Percentiles rank a stretch among this genome's conserved stretches.
Evolutionary conservation across 2,329 filamentous ascomycete genomes (phyloP).

Genomic region (Neocucurbitaria cava): DNA sequence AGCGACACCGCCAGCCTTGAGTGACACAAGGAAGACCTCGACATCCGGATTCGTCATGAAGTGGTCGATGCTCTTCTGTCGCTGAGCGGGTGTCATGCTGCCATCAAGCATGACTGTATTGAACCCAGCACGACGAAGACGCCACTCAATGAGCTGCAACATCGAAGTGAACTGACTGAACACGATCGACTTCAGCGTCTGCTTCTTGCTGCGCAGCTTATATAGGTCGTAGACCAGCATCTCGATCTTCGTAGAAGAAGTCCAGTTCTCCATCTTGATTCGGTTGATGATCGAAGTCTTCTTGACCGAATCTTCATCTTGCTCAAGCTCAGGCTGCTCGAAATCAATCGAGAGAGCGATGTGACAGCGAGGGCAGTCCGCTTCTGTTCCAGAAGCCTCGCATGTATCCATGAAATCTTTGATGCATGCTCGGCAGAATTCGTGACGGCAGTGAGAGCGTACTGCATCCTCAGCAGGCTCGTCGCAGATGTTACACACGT

Average conservation of each 20-base stretch:
- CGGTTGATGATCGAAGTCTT: conserved; percentile 98
- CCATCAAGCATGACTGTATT: conserved; percentile 98
- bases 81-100: conserved; percentile 92
- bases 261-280: conserved; percentile 99
- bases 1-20: conserved; percentile 95
- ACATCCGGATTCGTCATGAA: conserved; percentile 96
- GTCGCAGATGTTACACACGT: conserved; percentile 94
- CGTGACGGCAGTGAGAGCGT: conserved; percentile 88
- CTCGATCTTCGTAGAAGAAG: conserved; percentile 97
- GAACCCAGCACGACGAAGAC: conserved; percentile 92
- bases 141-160: conserved; percentile 97
- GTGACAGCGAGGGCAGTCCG: conserved; percentile 89
- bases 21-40: conserved; percentile 93
- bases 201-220: conserved; percentile 87
- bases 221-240: conserved; percentile 93
- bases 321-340: conserved; percentile 93
- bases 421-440: conserved; percentile 84
- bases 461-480: conserved; percentile 95
- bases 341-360: conserved; percentile 89
- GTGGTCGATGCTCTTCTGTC: conserved; percentile 91
- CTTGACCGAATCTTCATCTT: conserved; percentile 85
- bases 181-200: conserved; percentile 95
- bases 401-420: conserved; percentile 82
- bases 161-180: conserved; percentile 98
- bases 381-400: conserved; percentile 64